These are phyloP conservation scores for Seminavis robusta DNA, from an alignment of 108 stramenopile genomes.

Conservation along the genomic window DNA sequence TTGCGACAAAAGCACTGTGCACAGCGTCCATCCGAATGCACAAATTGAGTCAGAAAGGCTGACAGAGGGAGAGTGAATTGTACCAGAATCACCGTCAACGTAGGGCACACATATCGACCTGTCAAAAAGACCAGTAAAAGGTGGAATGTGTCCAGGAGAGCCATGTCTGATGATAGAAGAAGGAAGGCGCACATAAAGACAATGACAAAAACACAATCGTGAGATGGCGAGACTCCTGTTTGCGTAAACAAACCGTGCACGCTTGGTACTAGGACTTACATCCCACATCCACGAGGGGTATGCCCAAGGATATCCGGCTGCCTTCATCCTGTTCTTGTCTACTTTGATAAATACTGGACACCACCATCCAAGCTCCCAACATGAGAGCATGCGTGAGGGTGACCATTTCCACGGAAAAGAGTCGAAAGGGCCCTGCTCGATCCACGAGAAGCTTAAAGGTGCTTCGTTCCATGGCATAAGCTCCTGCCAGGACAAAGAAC, in stretches of 20 bases:
- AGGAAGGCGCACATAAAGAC: background rate
- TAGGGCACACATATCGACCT: slow-evolving; percentile 76
- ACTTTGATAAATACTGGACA: slow-evolving; percentile 30
- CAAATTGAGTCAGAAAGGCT: slow-evolving; percentile 62
- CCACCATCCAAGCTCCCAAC: slow-evolving; percentile 41
- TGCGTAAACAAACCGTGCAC: background rate
- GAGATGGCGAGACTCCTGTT: background rate
- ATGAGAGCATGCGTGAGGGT: slow-evolving; percentile 58
- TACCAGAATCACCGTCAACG: slow-evolving; percentile 79
- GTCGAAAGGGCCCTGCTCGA: slow-evolving; percentile 75
- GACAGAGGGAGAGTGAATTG: slow-evolving; percentile 77
- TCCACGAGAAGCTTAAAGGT: slow-evolving; percentile 82
- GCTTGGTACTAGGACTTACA: slow-evolving; percentile 27
- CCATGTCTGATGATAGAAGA: slow-evolving; percentile 46
- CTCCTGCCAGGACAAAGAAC: slow-evolving; percentile 60
- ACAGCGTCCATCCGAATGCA: slow-evolving; percentile 62
- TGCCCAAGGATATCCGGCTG: slow-evolving; percentile 26
- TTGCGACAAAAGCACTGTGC: slow-evolving; percentile 10
- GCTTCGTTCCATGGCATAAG: slow-evolving; percentile 73
- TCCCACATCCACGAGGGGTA: slow-evolving; percentile 73
- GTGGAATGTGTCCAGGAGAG: slow-evolving; percentile 74
- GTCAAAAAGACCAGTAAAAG: slow-evolving; percentile 69
- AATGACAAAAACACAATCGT: background rate
- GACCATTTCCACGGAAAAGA: slow-evolving; percentile 69
- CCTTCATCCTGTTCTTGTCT: slow-evolving; percentile 1